Evolutionary conservation across 2,329 filamentous ascomycete genomes (phyloP).

Genomic region (Hypoxylon sp.): DNA sequence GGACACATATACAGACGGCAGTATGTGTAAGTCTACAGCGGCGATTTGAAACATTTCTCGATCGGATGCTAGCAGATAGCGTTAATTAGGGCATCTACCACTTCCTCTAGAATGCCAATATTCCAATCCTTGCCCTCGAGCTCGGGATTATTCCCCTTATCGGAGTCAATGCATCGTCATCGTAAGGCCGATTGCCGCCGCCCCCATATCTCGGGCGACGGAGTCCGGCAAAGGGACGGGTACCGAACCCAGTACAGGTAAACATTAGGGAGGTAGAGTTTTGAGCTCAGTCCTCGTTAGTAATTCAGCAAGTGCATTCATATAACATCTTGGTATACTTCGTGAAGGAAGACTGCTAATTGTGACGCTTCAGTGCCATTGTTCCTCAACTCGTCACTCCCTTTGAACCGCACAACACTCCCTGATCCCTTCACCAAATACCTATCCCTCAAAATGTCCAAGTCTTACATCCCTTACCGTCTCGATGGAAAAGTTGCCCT

Average conservation of each 20-base stretch:
- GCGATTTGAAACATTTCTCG: no score
- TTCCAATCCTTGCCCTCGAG: neutral
- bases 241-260: neutral
- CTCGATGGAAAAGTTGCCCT: neutral
- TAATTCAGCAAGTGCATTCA: neutral
- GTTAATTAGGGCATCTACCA: neutral
- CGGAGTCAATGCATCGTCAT: neutral
- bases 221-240: neutral
- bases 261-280: no score
- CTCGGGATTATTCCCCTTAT: neutral
- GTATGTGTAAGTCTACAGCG: neutral
- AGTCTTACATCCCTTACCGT: neutral
- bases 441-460: neutral
- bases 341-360: neutral
- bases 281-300: no score
- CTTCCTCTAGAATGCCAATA: neutral
- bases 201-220: neutral
- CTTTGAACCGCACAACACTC: neutral
- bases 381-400: neutral
- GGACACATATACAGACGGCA: neutral
- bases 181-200: neutral
- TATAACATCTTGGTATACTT: neutral
- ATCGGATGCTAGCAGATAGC: neutral
- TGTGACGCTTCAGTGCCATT: neutral
- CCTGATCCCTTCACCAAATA: neutral